Base-by-base conservation (phyloP, 2,329 filamentous ascomycete genomes). In the Samsoniella hepiali region DNA sequence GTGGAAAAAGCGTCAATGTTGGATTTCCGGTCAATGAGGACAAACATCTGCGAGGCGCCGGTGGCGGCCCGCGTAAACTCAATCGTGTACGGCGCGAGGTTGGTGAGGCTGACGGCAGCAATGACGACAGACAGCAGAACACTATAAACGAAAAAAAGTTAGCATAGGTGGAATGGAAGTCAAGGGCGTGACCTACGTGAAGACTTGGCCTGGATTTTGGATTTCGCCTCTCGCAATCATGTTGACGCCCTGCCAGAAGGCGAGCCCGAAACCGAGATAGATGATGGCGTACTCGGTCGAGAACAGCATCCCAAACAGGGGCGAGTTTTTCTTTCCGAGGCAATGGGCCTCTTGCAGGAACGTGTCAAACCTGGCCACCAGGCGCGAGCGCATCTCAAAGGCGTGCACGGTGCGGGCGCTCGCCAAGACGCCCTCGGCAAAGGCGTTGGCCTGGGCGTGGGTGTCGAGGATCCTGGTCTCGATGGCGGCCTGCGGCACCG, bases 181-280 rank as follows among this genome's bases (percentile, higher is more conserved):
- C 5, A 54, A 29, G n/a, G 17, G 5, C 17, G 22, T 2, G 5
- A 68, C 73, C 56, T 64, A 76, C 73, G 72, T 78, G 40, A 80
- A 77, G 34, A 80, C 75, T 11, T 72, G 70, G 11, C 78, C 78
- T 6, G 74, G 69, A 8, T 73, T 68, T 1, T 66, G 45, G 32
- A 81, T 75, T 60, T 78, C 75, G 13, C 77, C 77, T 1, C 68
- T 69, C 10, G 71, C 68, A 17, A 75, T 69, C 71, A 80, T 74
- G 34, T 68, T 70, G 42, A 79, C 68, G 9, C 78, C 79, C 63
- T 80, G 78, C 78, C 78, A 81, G 59, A 81, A 81, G 8, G 76
- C 76, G 6, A 81, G 71, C 1, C 73, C 77, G 53, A 78, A 78
- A 10, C 77, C 78, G 1, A 75, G 69, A 45, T 78, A 79, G 53